Conservation (phyloP, 352 stramenopile species). For the Peronospora belbahrii region DNA sequence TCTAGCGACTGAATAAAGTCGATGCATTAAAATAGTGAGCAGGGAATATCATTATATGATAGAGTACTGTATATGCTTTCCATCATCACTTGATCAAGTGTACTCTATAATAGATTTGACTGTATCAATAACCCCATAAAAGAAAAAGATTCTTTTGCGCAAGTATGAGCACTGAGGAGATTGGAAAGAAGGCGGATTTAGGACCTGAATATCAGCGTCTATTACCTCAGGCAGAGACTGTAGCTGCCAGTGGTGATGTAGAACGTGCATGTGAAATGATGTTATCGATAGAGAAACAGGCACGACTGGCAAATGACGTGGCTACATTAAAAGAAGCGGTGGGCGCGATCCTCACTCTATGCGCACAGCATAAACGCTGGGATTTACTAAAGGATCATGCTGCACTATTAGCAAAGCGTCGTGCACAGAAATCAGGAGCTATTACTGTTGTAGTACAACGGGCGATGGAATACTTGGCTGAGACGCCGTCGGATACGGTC, state of each 20-base stretch:
- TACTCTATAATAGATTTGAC: too few relatives aligned
- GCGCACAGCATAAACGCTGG: constrained; percentile 82
- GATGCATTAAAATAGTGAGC: too few relatives aligned
- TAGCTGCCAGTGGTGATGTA: constrained; percentile 68
- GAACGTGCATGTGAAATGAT: constrained; percentile 76
- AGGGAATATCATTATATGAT: too few relatives aligned
- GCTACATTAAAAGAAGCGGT: constrained; percentile 80
- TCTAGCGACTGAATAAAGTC: too few relatives aligned
- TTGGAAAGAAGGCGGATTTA: constrained; percentile 77
- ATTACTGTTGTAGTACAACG: constrained; percentile 82
- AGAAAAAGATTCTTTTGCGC: constrained; percentile 25
- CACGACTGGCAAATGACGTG: constrained; percentile 76
- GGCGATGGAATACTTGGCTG: constrained; percentile 72
- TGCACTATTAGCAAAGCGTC: constrained; percentile 80
- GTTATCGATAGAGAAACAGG: constrained; percentile 79
- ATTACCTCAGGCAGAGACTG: constrained; percentile 55
- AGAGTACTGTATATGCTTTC: too few relatives aligned
- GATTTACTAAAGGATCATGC: constrained; percentile 85
- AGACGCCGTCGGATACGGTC: constrained; percentile 74
- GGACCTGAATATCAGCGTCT: constrained; percentile 52
- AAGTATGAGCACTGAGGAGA: constrained; percentile 62
- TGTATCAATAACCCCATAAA: too few relatives aligned
- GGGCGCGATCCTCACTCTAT: constrained; percentile 64
- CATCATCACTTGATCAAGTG: too few relatives aligned
- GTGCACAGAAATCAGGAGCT: constrained; percentile 82